A percentile compares a stretch with the other conserved stretches of the same genome.
These are phyloP conservation scores for Achlya hypogyna DNA, from an alignment of 352 stramenopile species.

Conservation along the genomic window DNA sequence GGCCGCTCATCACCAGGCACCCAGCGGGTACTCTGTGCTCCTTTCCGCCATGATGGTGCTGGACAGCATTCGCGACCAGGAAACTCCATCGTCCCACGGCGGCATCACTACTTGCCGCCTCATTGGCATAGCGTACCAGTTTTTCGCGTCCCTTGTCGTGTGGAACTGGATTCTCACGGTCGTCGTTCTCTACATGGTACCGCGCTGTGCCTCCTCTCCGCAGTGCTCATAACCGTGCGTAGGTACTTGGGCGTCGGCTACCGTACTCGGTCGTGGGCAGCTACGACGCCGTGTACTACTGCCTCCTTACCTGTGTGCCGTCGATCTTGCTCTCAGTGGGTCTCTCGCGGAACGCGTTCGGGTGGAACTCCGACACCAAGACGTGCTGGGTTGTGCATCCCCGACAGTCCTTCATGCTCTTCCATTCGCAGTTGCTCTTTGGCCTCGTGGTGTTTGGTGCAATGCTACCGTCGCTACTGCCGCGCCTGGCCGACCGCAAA, in stretches of 20 bases:
- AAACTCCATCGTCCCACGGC: not conserved
- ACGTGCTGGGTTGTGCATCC: constrained; percentile 9
- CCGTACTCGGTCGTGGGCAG: not conserved
- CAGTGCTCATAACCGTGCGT: not conserved
- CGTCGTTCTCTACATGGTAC: constrained; percentile 14
- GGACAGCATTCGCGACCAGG: constrained; percentile 1
- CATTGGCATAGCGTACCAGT: constrained; percentile 9
- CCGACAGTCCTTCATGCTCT: constrained; percentile 1
- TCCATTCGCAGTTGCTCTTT: constrained; percentile 10
- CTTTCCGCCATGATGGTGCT: constrained; percentile 1
- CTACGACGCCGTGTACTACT: constrained; percentile 11
- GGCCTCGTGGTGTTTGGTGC: constrained; percentile 8
- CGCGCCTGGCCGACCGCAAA: not conserved
- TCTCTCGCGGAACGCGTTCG: constrained; percentile 4
- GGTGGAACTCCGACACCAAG: not conserved
- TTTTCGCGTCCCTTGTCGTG: not conserved
- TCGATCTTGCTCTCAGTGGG: constrained; percentile 3
- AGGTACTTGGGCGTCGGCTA: constrained; percentile 2
- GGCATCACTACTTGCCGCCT: constrained; percentile 2
- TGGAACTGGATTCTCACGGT: constrained; percentile 13
- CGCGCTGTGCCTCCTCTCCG: too few species aligned
- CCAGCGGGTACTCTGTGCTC: constrained; percentile 1
- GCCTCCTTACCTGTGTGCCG: not conserved
- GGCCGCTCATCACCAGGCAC: too few species aligned
- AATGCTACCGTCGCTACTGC: constrained; percentile 6